Conservation (phyloP, 768 basidiomycete genomes). For the Hericium coralloides region DNA sequence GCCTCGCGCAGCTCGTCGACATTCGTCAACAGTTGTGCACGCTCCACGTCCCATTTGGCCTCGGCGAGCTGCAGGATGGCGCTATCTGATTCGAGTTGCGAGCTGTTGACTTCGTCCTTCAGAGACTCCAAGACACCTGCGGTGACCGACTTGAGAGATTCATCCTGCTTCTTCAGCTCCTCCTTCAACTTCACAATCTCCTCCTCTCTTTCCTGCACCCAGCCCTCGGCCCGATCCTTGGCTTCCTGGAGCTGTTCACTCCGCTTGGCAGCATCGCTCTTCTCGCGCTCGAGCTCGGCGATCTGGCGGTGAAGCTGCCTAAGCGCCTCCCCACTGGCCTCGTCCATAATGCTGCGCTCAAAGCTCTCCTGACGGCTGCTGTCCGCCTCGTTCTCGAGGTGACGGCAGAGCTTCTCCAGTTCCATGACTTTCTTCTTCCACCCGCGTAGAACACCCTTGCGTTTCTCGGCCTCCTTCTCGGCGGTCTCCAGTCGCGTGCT, state of each 20-base stretch:
- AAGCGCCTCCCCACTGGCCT: conserved; percentile 70
- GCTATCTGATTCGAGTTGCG: conserved; percentile 13
- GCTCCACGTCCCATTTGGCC: conserved; percentile 43
- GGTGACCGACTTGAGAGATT: neutral
- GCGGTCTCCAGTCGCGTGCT: conserved; percentile 41
- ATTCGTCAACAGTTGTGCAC: conserved; percentile 33
- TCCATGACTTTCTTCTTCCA: conserved; percentile 78
- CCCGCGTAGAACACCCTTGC: conserved; percentile 39
- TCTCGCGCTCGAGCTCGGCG: conserved; percentile 62
- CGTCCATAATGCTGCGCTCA: conserved; percentile 77
- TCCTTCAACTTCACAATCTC: conserved; percentile 43
- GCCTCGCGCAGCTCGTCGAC: conserved; percentile 36
- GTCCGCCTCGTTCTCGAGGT: conserved; percentile 83
- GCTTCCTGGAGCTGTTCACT: conserved; percentile 32
- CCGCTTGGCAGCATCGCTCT: conserved; percentile 30
- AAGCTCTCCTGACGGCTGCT: conserved; percentile 72
- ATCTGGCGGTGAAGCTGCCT: conserved; percentile 77
- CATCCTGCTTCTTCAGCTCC: conserved; percentile 21
- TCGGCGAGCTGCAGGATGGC: conserved; percentile 22
- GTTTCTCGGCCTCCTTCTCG: conserved; percentile 58
- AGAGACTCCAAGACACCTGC: conserved; percentile 15
- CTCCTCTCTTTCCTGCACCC: conserved; percentile 27
- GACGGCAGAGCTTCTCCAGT: conserved; percentile 56
- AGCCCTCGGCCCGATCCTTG: conserved; percentile 9
- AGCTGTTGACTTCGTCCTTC: conserved; percentile 30